Percentiles rank a stretch among this genome's conserved stretches.
phyloP scores from a whole-genome alignment of 2,329 filamentous ascomycete genomes.

The Xylaria sp. region DNA sequence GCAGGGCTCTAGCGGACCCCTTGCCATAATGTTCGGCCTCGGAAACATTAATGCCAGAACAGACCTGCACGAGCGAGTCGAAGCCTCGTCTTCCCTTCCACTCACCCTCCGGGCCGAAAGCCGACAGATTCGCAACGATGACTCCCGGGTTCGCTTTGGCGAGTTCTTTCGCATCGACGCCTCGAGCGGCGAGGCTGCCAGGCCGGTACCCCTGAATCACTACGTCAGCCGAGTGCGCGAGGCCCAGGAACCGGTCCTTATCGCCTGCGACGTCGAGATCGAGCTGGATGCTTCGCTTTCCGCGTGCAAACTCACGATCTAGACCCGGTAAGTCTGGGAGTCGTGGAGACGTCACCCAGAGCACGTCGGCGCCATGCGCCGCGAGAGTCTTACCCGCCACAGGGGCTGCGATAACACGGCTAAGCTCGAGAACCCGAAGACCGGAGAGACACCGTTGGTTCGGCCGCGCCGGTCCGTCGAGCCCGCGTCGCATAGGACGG shows the following conservation, averaged over 20 bases:
- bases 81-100: conserved; percentile 52
- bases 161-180: conserved; percentile 28
- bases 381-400: conserved; percentile 45
- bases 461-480: conserved; percentile 38
- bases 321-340: conserved; percentile 44
- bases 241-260: conserved; percentile 32
- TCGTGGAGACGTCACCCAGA: conserved; percentile 46
- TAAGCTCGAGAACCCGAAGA: conserved; percentile 40
- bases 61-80: conserved; percentile 58
- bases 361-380: conserved; percentile 47
- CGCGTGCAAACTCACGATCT: conserved; percentile 45
- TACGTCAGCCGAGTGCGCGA: conserved; percentile 47
- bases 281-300: conserved; percentile 43
- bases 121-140: conserved; percentile 47
- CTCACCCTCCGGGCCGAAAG: conserved; percentile 54
- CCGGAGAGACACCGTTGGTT: conserved; percentile 41
- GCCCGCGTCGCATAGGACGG: conserved; percentile 30
- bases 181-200: conserved; percentile 51
- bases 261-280: conserved; percentile 32
- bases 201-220: conserved; percentile 55
- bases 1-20: conserved; percentile 49
- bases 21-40: conserved; percentile 55
- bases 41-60: conserved; percentile 59
- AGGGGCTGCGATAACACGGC: conserved; percentile 47
- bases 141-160: conserved; percentile 15